Evolutionary conservation across 2,329 filamentous ascomycete genomes (phyloP), one percentile per base, ranked within the genome.

Genomic region (Aureobasidium sp.): DNA sequence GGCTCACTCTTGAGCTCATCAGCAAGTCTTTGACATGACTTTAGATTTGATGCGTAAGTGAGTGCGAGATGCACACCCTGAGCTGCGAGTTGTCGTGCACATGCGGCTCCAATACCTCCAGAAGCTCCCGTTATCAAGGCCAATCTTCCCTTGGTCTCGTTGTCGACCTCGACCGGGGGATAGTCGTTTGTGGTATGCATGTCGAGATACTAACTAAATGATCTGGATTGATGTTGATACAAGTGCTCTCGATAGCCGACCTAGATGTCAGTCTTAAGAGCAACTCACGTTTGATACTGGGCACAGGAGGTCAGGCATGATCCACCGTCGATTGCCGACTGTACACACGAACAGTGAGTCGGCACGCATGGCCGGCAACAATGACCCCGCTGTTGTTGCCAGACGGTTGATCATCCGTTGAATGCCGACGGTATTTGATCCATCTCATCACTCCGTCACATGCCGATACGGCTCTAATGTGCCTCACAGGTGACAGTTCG

Each of bases 71-170:
- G 74, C n/a, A 77, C 77, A 29, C 80, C 79, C 44, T 78, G 74
- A 14, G 71, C 64, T 54, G 78, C 80, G 27, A 86, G 78, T 53
- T 81, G 78, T 60, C 74, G 75, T 31, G 83, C 83, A 65, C 81
- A 83, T 54, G 81, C 82, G 61, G 78, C 78, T 17, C 84, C 83
- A 49, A 86, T 85, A 19, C 82, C 82, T 67, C 81, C 81, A 49
- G 82, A 84, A 49, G 80, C 83, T 45, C 83, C 83, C 0, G 83
- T 85, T 57, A 85, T 79, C 15, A 85, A 75, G 49, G 81, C 82
- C 44, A 85, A 71, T 59, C 80, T 76, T 62, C 81, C 82, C 40
- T 73, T 72, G 63, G 85, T 64, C 27, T 70, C 65, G 60, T 74
- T 75, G 59, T 72, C 64, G 53, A 62, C 60, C 39, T 60, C 63